Base-by-base conservation (phyloP, 495 filamentous ascomycete genomes). In the Acidomyces sp. region DNA sequence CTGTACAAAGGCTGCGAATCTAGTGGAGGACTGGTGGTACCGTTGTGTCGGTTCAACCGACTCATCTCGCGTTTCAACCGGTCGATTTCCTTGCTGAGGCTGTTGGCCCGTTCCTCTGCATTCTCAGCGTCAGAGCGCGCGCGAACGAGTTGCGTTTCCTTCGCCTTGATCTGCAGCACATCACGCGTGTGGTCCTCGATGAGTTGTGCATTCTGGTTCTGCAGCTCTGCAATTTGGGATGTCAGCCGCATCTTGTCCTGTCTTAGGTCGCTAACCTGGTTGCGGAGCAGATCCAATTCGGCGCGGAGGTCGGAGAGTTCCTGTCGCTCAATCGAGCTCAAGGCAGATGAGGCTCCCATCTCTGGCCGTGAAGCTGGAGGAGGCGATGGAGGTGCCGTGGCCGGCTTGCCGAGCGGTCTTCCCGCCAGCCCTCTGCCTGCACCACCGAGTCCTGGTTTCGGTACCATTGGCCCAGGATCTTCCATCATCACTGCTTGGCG, bases 111-210 rank as follows among this genome's bases (percentile, higher is more conserved):
- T 45, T 81, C 76, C 58, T 94, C 85, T 0, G 86, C 81, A 3
- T 82, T 71, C 60, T 99, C 88, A 31, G 80, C 81, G 46, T 99
- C 92, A 51, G 78, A 80, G 13, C 86, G 74, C 20, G 90, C 86
- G 19, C 92, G 76, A 6, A 95, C 86, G 6, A 99, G 69, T 53
- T 99, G 92, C 4, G 92, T 95, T 58, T 96, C 92, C 59, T 99
- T 99, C 24, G 92, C 92, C 49, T 95, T 95, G 60, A 96, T 87
- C 49, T 83, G 84, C 16, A 99, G 70, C 7, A 94, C 83, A 55
- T 96, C 90, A 36, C 88, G 68, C 2, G 92, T 99, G 54, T 95
- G 88, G 51, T 96, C 90, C 62, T 99, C 92, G 37, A 96, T 96
- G 12, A 96, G 69, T 48, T 93, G 80, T 12, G 92, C 90, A 51